A percentile compares a stretch with the other conserved stretches of the same genome.
Evolutionary conservation across 345 rosid species (phyloP).

Genomic region (Kernera saxatilis): DNA sequence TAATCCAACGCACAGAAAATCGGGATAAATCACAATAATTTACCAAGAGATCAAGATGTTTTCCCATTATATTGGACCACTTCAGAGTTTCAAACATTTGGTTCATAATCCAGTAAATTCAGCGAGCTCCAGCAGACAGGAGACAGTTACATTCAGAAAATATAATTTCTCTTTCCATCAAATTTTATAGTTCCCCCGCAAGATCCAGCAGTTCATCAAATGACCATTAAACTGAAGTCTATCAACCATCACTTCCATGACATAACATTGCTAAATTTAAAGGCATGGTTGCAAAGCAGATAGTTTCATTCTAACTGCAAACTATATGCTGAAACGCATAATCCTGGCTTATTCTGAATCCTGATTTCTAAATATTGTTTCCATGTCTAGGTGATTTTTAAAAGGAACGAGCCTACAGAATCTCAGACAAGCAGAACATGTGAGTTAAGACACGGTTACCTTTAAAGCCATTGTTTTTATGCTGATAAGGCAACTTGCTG

Average conservation of each 20-base stretch:
- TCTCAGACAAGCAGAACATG: not conserved
- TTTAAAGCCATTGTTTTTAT: constrained; percentile 48
- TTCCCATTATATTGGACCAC: not conserved
- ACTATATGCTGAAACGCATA: not conserved
- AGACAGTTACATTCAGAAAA: not conserved
- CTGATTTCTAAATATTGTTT: not conserved
- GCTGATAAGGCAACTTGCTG: constrained; percentile 76
- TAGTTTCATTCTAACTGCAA: not conserved
- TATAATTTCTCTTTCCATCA: not conserved
- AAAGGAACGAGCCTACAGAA: not conserved
- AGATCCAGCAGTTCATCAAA: not conserved
- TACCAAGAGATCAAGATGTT: not conserved
- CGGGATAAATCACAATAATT: not conserved
- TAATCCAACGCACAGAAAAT: not conserved
- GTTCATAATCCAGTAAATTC: not conserved
- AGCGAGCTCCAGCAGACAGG: not conserved
- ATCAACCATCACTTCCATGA: not conserved
- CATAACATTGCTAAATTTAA: not conserved
- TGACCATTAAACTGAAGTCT: not conserved
- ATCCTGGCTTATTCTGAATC: not conserved
- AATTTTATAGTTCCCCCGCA: not conserved
- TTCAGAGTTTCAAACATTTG: not conserved
- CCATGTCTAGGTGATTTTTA: not conserved
- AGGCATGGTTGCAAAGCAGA: not conserved
- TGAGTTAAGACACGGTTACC: constrained; percentile 37